Evolutionary conservation across 306 rosid genomes (phyloP).

Genomic region (Lathyrus aphaca): DNA sequence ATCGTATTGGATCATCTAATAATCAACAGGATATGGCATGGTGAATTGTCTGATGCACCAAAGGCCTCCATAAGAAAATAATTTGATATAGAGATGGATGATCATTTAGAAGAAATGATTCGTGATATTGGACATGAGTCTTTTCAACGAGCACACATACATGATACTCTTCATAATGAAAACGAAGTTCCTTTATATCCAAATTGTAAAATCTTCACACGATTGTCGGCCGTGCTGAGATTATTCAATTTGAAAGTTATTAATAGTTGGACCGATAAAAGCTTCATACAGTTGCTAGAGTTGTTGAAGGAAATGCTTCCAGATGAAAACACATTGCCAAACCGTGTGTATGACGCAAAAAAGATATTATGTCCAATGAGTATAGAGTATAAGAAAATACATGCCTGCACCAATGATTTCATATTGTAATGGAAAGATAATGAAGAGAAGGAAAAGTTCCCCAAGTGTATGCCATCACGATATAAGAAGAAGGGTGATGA

Average conservation of each 20-base stretch:
- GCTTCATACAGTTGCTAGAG: no score
- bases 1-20: background rate
- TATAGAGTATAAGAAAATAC: no score
- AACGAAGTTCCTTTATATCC: background rate
- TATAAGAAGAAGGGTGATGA: no score
- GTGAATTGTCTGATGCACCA: background rate
- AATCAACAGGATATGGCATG: background rate
- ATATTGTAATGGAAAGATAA: no score
- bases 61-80: background rate
- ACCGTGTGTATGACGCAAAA: no score
- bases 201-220: no score
- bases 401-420: no score
- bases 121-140: background rate
- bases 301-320: no score
- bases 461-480: no score
- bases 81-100: background rate
- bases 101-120: background rate
- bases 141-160: background rate
- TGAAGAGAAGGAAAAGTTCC: no score
- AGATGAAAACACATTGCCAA: no score
- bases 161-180: background rate
- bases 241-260: background rate
- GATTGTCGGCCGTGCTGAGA: background rate
- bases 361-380: no score
- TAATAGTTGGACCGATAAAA: background rate